phyloP scores from a whole-genome alignment of 1,284 basidiomycete species.

The Pseudozyma pruni region DNA sequence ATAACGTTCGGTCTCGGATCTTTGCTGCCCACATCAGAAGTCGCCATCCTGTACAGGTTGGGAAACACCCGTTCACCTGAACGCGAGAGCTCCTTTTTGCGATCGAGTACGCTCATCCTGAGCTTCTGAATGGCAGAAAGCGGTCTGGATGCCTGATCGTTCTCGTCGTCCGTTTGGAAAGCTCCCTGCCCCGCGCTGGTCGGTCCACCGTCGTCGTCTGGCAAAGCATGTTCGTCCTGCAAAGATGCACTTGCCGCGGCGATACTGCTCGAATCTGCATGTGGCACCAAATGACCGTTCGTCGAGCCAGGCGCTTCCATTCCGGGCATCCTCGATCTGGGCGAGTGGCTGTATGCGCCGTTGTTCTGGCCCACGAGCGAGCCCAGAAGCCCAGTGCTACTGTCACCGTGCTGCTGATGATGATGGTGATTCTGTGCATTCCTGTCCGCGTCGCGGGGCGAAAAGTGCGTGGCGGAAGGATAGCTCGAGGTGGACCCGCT shows the following conservation, averaged over 20 bases:
- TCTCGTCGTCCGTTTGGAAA: slow-evolving; percentile 27
- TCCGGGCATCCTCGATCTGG: background rate
- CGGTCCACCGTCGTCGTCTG: slow-evolving; percentile 9
- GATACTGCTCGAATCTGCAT: background rate
- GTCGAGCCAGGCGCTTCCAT: background rate
- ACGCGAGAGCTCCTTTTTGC: slow-evolving; percentile 24
- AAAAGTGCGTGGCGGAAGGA: slow-evolving; percentile 18
- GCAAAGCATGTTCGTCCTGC: slow-evolving; percentile 4
- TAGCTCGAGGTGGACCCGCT: slow-evolving; percentile 12
- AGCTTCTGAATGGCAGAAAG: slow-evolving; percentile 36
- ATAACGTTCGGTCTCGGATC: slow-evolving; percentile 37
- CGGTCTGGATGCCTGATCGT: slow-evolving; percentile 27
- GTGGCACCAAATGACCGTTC: background rate
- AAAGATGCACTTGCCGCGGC: background rate
- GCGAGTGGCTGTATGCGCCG: slow-evolving; percentile 4
- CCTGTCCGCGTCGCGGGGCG: slow-evolving; percentile 17
- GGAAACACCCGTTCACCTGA: slow-evolving; percentile 25
- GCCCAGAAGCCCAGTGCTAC: slow-evolving; percentile 4
- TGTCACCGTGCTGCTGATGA: background rate
- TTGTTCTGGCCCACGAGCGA: slow-evolving; percentile 1
- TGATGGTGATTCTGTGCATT: background rate
- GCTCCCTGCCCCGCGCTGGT: slow-evolving; percentile 7
- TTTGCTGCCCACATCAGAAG: slow-evolving; percentile 32
- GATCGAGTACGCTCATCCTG: slow-evolving; percentile 34
- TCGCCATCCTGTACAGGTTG: slow-evolving; percentile 33